These are phyloP conservation scores for Symbiodinium natans DNA, from an alignment of 73 alveolate species.

Conservation along the genomic window DNA sequence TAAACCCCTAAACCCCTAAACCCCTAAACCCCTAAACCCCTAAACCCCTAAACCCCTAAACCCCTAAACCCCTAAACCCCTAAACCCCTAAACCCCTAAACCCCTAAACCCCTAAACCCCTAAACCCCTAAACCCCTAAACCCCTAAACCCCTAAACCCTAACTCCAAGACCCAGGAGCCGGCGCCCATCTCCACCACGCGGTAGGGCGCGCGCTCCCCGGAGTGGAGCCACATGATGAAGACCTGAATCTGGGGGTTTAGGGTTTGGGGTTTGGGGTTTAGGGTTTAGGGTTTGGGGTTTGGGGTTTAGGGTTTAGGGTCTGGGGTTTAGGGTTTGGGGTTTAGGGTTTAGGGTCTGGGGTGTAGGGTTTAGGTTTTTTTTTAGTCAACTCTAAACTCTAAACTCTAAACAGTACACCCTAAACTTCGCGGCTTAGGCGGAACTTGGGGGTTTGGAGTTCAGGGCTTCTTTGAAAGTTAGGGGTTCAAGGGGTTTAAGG, in stretches of 20 bases:
- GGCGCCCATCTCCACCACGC: conserved; percentile 93
- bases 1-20: neutral
- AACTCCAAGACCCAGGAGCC: neutral
- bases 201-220: conserved; percentile 83
- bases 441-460: too few species aligned
- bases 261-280: neutral
- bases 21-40: neutral
- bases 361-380: too few species aligned
- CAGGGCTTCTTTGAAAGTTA: too few species aligned
- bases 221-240: conserved; percentile 89
- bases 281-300: neutral
- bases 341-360: too few species aligned
- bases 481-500: neutral
- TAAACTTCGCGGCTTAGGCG: too few species aligned
- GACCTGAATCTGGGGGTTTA: conserved; percentile 20
- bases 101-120: neutral
- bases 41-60: neutral
- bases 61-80: neutral
- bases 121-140: neutral
- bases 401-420: too few species aligned
- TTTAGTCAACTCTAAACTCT: too few species aligned
- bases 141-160: neutral
- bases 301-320: neutral
- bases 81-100: neutral
- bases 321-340: too few species aligned